Evolutionary conservation across 805 yeast genomes (phyloP), one percentile per base, ranked within the genome.

Genomic region (Pichia insulana): DNA sequence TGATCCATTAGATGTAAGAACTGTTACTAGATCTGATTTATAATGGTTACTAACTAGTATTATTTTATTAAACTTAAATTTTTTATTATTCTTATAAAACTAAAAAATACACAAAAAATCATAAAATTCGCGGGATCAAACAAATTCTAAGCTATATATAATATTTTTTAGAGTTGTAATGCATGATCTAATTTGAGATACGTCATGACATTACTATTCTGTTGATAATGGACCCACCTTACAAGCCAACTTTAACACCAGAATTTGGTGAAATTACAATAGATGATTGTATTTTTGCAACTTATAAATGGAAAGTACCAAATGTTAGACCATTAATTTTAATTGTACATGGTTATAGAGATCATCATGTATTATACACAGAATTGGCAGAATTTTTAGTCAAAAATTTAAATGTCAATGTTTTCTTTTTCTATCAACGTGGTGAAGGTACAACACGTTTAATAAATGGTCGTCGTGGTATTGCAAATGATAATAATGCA

Each of bases 291-390:
- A 42, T 52, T 2, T 57, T 54, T 34, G 42, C 45, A 11, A 52
- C 59, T 4, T 56, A 52, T 41, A 42, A 49, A 26, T 40, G 43
- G 43, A 9, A n/a, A 12, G 43, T 38, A 3, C 13, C 18, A 1
- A 37, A 26, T 4, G 54, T 51, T 45, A 74, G 70, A 49, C 88
- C 83, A 2, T 66, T 80, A 44, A 51, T 83, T 3, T 43, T 83
- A 3, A 68, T 72, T 44, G 74, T 83, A 3, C 94, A 83, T 59
- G 94, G 94, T 0, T 83, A 81, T 58, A 72, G 76, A 15, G 94
- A 83, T 51, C 69, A 68, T 43, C 65, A 75, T 10, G 53, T 57
- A 16, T 41, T 74, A 1, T 80, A 78, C 53, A 59, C 65, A 30
- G 71, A 74, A 40, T 52, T 73, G 25, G 71, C 74, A 55, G 88